Evolutionary conservation across 2,329 filamentous ascomycete genomes (phyloP).

Genomic region (Kalaharituber pfeilii): DNA sequence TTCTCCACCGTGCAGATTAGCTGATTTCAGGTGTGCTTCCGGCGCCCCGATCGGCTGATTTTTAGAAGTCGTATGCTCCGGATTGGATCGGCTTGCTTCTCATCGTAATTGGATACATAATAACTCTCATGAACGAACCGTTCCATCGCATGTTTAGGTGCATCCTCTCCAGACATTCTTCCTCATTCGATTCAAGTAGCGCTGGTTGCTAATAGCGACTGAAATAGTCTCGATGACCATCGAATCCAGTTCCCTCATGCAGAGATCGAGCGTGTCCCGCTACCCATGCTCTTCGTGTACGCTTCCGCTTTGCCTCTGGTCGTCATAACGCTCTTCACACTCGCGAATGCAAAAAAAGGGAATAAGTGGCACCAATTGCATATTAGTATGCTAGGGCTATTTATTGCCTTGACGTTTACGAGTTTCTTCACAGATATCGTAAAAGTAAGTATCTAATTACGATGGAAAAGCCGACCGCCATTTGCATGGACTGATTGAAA

Average conservation of each 20-base stretch:
- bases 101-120: constrained; percentile 30
- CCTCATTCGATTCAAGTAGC: neutral
- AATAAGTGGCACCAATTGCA: constrained; percentile 57
- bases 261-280: constrained; percentile 61
- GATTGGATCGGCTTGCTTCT: constrained; percentile 68
- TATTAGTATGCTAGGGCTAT: constrained; percentile 64
- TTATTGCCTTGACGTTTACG: constrained; percentile 58
- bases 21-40: neutral
- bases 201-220: neutral
- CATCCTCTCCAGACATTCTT: neutral
- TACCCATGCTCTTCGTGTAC: constrained; percentile 63
- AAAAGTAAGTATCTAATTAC: constrained; percentile 36
- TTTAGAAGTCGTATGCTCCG: constrained; percentile 61
- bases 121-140: constrained; percentile 45
- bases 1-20: neutral
- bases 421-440: constrained; percentile 74
- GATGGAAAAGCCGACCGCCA: neutral
- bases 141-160: constrained; percentile 80
- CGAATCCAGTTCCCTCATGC: constrained; percentile 77
- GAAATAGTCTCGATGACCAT: constrained; percentile 59
- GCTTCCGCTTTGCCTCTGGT: constrained; percentile 53
- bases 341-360: constrained; percentile 18
- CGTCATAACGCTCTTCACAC: constrained; percentile 48
- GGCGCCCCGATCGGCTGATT: neutral
- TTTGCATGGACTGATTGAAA: neutral